Conservation (phyloP, 202 grass and related monocot species). For the Musa balbisiana region DNA sequence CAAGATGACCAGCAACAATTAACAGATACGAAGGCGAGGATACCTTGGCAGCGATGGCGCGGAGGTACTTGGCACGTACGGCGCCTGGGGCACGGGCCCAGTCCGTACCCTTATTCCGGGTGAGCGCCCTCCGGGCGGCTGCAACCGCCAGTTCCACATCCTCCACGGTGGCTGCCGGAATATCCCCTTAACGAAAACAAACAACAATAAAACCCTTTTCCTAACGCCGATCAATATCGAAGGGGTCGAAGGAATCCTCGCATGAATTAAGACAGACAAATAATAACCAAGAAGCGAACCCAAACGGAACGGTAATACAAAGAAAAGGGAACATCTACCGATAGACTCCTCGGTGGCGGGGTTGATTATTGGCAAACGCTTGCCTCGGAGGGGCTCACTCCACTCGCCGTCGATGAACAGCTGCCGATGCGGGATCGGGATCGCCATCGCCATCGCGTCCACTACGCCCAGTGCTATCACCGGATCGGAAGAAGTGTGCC, state of each 20-base stretch:
- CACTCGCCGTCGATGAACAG: constrained; percentile 63
- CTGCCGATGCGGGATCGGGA: constrained; percentile 40
- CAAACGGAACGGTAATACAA: not conserved
- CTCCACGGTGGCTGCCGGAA: constrained; percentile 55
- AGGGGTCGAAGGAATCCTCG: not conserved
- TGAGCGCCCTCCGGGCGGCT: constrained; percentile 39
- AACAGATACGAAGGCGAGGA: not conserved
- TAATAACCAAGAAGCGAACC: not conserved
- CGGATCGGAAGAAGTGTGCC: too few species aligned
- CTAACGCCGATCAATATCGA: not conserved
- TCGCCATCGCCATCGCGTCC: not conserved
- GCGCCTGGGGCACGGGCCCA: constrained; percentile 47
- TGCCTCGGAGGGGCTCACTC: constrained; percentile 49
- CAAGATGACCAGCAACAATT: not conserved
- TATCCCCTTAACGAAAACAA: constrained; percentile 27
- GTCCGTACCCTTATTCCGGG: constrained; percentile 30
- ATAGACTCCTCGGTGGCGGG: constrained; percentile 66
- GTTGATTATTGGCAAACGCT: constrained; percentile 79
- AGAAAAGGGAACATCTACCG: constrained; percentile 27
- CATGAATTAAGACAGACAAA: not conserved
- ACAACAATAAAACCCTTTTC: not conserved
- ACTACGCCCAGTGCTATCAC: too few species aligned
- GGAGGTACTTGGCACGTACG: constrained; percentile 39
- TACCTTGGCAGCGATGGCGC: constrained; percentile 57
- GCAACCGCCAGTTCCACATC: constrained; percentile 67